Conservation (phyloP, 768 basidiomycete species). For the Trametes maxima region DNA sequence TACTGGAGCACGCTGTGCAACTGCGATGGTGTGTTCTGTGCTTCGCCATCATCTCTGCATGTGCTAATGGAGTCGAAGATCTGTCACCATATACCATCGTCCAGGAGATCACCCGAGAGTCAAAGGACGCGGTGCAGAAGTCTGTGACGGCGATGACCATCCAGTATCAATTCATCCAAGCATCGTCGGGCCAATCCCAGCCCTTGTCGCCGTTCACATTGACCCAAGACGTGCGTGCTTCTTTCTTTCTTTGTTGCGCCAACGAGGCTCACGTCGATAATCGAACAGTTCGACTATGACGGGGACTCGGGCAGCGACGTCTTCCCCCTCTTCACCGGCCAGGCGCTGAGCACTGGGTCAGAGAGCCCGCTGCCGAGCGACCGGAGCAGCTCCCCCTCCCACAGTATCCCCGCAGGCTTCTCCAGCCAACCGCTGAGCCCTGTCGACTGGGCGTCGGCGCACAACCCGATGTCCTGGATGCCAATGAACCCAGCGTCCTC, state of each 20-base stretch:
- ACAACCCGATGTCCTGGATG: background rate
- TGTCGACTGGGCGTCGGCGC: constrained; percentile 4
- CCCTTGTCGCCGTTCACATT: constrained; percentile 20
- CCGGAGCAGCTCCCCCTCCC: constrained; percentile 22
- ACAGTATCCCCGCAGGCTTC: constrained; percentile 17
- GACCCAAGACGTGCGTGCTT: constrained; percentile 5
- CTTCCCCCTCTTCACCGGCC: constrained; percentile 1
- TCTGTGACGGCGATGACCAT: constrained; percentile 4
- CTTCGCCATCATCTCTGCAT: constrained; percentile 9
- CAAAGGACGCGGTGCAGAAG: constrained; percentile 3
- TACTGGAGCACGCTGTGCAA: constrained; percentile 65
- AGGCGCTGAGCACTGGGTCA: constrained; percentile 18
- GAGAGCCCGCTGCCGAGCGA: constrained; percentile 18
- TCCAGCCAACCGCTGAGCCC: constrained; percentile 19
- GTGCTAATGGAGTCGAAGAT: constrained; percentile 43
- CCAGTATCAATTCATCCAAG: constrained; percentile 18
- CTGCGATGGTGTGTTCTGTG: constrained; percentile 48
- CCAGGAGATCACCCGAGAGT: constrained; percentile 51
- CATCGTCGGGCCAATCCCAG: constrained; percentile 1
- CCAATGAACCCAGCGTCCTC: background rate
- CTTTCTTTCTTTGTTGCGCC: background rate
- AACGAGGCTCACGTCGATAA: background rate
- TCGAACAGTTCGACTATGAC: constrained; percentile 13
- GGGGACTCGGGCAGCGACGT: constrained; percentile 15
- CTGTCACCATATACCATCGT: constrained; percentile 66